A percentile compares a stretch with the other conserved stretches of the same genome.
These are phyloP conservation scores for Bothriochloa decipiens DNA, from an alignment of 176 grass and related monocot species.

Conservation along the genomic window DNA sequence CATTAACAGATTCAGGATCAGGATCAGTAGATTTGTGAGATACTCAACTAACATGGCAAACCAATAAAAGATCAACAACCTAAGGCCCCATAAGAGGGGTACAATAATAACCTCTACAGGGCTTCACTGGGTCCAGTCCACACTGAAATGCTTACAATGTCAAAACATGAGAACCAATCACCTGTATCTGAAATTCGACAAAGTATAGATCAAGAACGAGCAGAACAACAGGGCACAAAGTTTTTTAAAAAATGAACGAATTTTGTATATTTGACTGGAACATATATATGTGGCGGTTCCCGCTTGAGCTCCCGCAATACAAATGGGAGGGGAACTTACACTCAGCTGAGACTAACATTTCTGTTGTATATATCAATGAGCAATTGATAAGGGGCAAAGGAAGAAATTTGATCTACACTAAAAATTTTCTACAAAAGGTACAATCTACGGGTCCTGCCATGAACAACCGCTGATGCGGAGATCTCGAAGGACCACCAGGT, in stretches of 20 bases:
- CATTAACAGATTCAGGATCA: constrained; percentile 19
- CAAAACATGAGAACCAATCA: constrained; percentile 22
- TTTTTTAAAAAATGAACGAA: constrained; percentile 51
- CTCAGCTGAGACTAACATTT: constrained; percentile 27
- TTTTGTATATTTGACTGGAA: constrained; percentile 40
- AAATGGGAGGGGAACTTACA: constrained; percentile 50
- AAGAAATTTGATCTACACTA: constrained; percentile 59
- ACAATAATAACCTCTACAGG: constrained; percentile 34
- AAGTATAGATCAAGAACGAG: neutral
- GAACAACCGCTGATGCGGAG: constrained; percentile 57
- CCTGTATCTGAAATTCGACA: constrained; percentile 5
- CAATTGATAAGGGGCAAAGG: constrained; percentile 6
- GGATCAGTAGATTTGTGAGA: constrained; percentile 28
- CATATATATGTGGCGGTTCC: constrained; percentile 34
- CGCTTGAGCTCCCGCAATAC: constrained; percentile 28
- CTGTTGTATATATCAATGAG: constrained; percentile 45
- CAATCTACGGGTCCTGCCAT: constrained; percentile 57
- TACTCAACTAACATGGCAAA: constrained; percentile 41
- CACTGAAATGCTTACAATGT: constrained; percentile 14
- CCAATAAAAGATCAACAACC: constrained; percentile 45
- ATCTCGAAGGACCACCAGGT: constrained; percentile 58
- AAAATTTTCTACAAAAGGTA: constrained; percentile 61
- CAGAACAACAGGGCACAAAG: neutral
- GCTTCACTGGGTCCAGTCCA: neutral
- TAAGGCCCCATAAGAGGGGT: constrained; percentile 39